These are phyloP conservation scores for Grifola frondosa DNA, from an alignment of 1,284 basidiomycete species.

Conservation along the genomic window DNA sequence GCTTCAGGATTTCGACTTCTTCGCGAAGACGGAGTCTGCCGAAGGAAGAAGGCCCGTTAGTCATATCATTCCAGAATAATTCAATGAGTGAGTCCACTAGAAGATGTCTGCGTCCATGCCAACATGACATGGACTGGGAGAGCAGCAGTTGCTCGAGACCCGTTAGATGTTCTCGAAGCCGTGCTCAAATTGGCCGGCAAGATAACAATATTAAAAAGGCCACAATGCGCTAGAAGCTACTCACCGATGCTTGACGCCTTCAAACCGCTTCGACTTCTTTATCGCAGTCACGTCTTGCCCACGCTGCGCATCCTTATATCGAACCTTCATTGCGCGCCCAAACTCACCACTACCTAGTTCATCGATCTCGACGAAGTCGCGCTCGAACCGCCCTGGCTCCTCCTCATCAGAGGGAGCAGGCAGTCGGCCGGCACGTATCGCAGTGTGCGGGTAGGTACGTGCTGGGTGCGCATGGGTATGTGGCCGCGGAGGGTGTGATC, in stretches of 20 bases:
- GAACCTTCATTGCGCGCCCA: conserved; percentile 91
- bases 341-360: conserved; percentile 93
- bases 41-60: conserved; percentile 6
- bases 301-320: conserved; percentile 50
- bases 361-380: conserved; percentile 79
- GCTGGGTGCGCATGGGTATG: conserved; percentile 27
- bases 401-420: conserved; percentile 36
- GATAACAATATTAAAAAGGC: not conserved
- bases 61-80: not conserved
- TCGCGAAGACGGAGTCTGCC: conserved; percentile 84
- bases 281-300: conserved; percentile 73
- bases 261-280: conserved; percentile 93
- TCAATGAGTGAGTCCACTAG: not conserved
- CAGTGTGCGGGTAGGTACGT: conserved; percentile 15
- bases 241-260: conserved; percentile 89
- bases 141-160: conserved; percentile 1
- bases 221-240: no score
- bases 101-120: conserved; percentile 1
- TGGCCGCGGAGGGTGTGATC: conserved; percentile 15
- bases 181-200: conserved; percentile 1
- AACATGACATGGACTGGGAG: not conserved
- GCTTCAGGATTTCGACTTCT: conserved; percentile 91
- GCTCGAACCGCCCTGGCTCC: conserved; percentile 66
- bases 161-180: conserved; percentile 2
- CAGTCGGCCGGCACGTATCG: conserved; percentile 17